phyloP scores from a whole-genome alignment of 768 basidiomycete genomes.

The Calvatia gigantea region DNA sequence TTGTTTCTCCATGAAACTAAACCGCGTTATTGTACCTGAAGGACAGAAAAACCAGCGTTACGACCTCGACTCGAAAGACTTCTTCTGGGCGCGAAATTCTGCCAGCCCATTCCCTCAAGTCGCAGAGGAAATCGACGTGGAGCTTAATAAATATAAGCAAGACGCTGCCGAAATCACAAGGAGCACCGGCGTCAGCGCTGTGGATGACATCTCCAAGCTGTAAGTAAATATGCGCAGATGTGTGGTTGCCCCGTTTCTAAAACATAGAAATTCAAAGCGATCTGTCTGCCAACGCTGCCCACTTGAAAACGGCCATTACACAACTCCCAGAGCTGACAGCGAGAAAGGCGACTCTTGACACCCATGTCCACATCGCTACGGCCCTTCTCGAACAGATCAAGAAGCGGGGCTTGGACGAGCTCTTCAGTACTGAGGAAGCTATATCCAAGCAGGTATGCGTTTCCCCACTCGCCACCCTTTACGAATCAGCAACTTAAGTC shows the following conservation, averaged over 20 bases:
- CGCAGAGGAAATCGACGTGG: constrained; percentile 93
- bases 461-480: neutral
- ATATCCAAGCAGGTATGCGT: constrained; percentile 73
- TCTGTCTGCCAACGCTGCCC: constrained; percentile 86
- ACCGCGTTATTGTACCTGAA: constrained; percentile 83
- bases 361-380: constrained; percentile 99
- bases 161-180: constrained; percentile 97
- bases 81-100: constrained; percentile 98
- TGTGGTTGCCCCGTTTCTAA: neutral
- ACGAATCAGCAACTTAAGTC: neutral
- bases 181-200: constrained; percentile 92
- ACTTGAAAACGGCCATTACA: constrained; percentile 96
- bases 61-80: constrained; percentile 97
- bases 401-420: constrained; percentile 88
- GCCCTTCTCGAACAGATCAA: constrained; percentile 94
- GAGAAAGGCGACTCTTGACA: constrained; percentile 93
- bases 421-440: constrained; percentile 96
- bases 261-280: constrained; percentile 48
- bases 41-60: constrained; percentile 75
- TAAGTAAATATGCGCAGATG: constrained; percentile 32
- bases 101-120: constrained; percentile 97
- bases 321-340: constrained; percentile 96
- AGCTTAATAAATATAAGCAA: constrained; percentile 89
- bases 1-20: constrained; percentile 95
- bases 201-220: constrained; percentile 94